Conservation (phyloP, 176 grass and related monocot genomes). For the Oryza brachyantha region DNA sequence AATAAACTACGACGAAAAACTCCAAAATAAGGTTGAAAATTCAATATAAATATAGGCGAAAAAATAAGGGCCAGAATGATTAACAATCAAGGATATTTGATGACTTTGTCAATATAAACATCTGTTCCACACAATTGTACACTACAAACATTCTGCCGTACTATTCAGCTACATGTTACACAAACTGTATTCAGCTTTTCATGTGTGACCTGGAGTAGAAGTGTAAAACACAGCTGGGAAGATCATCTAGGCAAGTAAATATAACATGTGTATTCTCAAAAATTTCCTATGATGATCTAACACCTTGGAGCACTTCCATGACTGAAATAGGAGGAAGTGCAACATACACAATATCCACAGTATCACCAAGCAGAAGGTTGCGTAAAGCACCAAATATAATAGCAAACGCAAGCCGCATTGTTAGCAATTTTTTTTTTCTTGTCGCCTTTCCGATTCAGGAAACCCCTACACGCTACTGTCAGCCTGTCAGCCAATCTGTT, state of each 20-base stretch:
- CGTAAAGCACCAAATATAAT: neutral
- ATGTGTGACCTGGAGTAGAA: neutral
- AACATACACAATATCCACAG: neutral
- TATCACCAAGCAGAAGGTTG: neutral
- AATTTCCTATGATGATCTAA: constrained; percentile 21
- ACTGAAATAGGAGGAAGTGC: constrained; percentile 14
- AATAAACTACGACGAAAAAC: too few relatives aligned
- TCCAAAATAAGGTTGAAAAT: too few relatives aligned
- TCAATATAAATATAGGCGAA: too few relatives aligned
- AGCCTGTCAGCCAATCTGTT: constrained; percentile 8
- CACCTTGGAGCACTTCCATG: constrained; percentile 16
- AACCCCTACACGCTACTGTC: neutral
- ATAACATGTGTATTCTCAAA: neutral
- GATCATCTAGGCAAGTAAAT: too few relatives aligned
- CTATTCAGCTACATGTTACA: neutral
- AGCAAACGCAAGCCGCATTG: constrained; percentile 8
- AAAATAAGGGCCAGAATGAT: too few relatives aligned
- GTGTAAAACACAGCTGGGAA: constrained; percentile 4
- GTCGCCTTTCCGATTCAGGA: neutral
- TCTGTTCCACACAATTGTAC: neutral
- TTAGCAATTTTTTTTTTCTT: neutral
- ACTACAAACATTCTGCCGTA: neutral
- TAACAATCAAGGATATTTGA: neutral
- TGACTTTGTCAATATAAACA: neutral
- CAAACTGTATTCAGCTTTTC: neutral